Evolutionary conservation across 305 asterid genomes (phyloP), one percentile per base, ranked within the genome.

Genomic region (Solanum hybrid): DNA sequence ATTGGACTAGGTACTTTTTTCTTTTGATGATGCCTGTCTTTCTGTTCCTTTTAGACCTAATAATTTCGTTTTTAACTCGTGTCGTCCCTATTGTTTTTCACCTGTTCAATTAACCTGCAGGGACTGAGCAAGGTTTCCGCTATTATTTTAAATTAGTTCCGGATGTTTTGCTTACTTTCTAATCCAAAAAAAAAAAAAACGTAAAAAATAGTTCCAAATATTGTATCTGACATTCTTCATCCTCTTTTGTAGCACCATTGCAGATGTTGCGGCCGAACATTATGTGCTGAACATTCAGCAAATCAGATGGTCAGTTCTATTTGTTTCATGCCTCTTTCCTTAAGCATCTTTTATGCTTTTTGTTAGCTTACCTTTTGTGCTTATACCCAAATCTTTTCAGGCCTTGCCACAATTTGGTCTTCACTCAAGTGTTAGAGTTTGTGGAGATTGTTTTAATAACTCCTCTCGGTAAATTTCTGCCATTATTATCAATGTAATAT

Each of bases 241-340:
- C 64, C 76, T 80, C 82, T 26, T 89, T 89, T 92, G 91, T 95
- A 97, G 99, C 99, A 97, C 93, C 99, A 96, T 86, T 97, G 99
- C 92, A 93, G 99, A 90, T 92, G 99, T 89, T 97, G 99, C 90
- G 99, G 99, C 90, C 95, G 98, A 87, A 96, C 99, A 28, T 92
- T 97, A 74, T 96, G 99, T 67, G 93, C 99, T 37, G 98, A 97
- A 64, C 99, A 97, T 93, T 97, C 98, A 37, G 91, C 96, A 16
- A 92, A 92, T 89, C 99, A 95, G 88, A 96, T 96, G 99, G 99
- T 97, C 92, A 87, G 95, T 89, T 12, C 34, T 78, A 18, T 51
- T 84, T 51, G 75, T 51, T 51, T 16, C 57, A 42, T 84, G 42
- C 13, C 64, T 26, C 88, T 51, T 84, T 51, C 64, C 87, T 46